Evolutionary conservation across 441 rosid species (phyloP), one percentile per base, ranked within the genome.

Genomic region (Croton laevigatus): DNA sequence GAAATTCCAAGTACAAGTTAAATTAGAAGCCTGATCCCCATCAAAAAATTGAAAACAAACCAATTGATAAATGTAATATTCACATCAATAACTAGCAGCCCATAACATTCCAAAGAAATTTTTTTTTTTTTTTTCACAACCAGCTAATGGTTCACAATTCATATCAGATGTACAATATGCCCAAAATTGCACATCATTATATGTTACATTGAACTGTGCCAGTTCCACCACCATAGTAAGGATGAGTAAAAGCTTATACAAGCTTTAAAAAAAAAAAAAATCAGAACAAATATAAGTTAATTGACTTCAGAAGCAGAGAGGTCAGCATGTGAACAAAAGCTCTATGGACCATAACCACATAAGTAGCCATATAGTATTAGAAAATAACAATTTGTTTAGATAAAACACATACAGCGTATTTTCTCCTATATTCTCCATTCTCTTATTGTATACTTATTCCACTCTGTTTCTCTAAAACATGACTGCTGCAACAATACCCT

Each of bases 21-120:
- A 4, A 67, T 54, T 55, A 67, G 45, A 44, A 67, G 71, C 62
- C 49, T 54, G 62, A 5, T 8, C 52, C 40, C 12, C 38, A 38
- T 22, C 19, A 45, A 49, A 8, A n/a, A 9, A 12, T 49, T 23
- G 62, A 19, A 68, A n/a, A 57, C 1, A 46, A 20, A 16, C 62
- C 55, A 12, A 55, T n/a, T 23, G 14, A 54, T 27, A 55, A 22
- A 17, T 6, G 8, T 23, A 68, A 55, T 16, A 23, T 40, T 65
- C 16, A 27, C 37, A 32, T 52, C 55, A 16, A 22, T 51, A 52
- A 52, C 55, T 52, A 53, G 59, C 27, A 27, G 51, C 36, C 19
- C 34, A 68, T 3, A 68, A 54, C 52, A 55, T 57, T 6, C 34
- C 6, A 49, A 5, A 34, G 11, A 52, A 37, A 11, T 34, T 17